These are phyloP conservation scores for Pseudocercospora macadamiae DNA, from an alignment of 2,329 filamentous ascomycete species.

Conservation along the genomic window DNA sequence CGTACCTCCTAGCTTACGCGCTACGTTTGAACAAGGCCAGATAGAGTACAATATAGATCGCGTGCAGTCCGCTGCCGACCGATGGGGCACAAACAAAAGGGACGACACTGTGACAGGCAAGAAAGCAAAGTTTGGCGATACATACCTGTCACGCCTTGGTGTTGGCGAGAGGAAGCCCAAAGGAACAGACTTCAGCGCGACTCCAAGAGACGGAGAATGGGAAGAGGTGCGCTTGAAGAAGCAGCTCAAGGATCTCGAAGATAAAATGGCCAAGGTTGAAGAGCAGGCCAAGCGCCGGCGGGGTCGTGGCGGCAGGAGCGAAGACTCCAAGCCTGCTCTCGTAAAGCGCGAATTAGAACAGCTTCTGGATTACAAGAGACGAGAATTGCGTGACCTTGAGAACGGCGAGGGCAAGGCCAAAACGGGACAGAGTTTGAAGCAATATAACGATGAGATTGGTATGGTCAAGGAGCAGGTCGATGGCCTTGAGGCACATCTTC, in stretches of 20 bases:
- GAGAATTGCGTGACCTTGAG: constrained; percentile 74
- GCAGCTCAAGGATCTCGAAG: constrained; percentile 84
- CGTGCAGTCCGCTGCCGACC: constrained; percentile 64
- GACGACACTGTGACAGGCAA: constrained; percentile 81
- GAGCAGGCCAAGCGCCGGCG: constrained; percentile 59
- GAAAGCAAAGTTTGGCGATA: constrained; percentile 96
- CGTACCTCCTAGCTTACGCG: constrained; percentile 85
- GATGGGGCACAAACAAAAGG: constrained; percentile 78
- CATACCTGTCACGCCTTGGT: constrained; percentile 89
- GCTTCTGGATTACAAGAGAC: constrained; percentile 90
- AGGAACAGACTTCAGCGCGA: constrained; percentile 86
- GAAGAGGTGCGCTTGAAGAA: constrained; percentile 95
- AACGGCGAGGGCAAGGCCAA: constrained; percentile 69
- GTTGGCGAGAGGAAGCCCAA: constrained; percentile 72
- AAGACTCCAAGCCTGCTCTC: constrained; percentile 81
- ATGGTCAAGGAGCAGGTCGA: constrained; percentile 95
- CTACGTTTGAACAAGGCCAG: constrained; percentile 91
- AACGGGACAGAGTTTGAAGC: constrained; percentile 72
- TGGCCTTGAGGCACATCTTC: constrained; percentile 80
- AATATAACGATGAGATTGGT: constrained; percentile 80
- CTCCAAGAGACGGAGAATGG: constrained; percentile 89
- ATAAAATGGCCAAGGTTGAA: constrained; percentile 83
- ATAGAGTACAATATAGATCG: constrained; percentile 95
- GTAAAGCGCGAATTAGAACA: constrained; percentile 95
- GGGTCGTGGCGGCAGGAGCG: constrained; percentile 51